phyloP scores from a whole-genome alignment of 495 filamentous ascomycete species.

The Aspergillus heteromorphus region DNA sequence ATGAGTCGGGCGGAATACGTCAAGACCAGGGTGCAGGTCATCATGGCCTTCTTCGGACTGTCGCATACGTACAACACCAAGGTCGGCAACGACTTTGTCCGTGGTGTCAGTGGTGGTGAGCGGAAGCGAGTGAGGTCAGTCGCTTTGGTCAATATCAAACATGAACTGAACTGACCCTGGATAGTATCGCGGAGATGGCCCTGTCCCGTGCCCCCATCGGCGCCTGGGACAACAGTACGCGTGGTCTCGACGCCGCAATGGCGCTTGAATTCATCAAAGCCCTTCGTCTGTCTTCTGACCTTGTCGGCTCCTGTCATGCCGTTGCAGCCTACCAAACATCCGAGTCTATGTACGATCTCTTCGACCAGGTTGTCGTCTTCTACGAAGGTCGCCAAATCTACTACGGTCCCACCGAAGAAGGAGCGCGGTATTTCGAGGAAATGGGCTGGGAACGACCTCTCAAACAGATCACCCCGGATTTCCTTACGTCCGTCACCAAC shows the following conservation, averaged over 20 bases:
- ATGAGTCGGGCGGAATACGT: constrained; percentile 61
- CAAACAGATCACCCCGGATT: not conserved
- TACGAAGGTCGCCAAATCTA: constrained; percentile 6
- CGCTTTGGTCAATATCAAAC: not conserved
- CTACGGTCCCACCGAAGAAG: not conserved
- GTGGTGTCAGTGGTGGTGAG: constrained; percentile 83
- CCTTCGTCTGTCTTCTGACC: constrained; percentile 69
- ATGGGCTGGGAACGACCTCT: not conserved
- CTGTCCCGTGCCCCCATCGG: constrained; percentile 65
- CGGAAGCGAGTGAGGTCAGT: constrained; percentile 51
- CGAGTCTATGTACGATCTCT: constrained; percentile 1
- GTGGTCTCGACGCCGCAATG: constrained; percentile 78
- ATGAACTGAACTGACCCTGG: not conserved
- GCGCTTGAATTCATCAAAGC: constrained; percentile 70
- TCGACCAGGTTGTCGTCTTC: constrained; percentile 5
- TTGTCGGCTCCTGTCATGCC: constrained; percentile 19
- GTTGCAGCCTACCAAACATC: constrained; percentile 3
- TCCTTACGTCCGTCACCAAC: constrained; percentile 3
- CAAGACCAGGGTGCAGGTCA: constrained; percentile 65
- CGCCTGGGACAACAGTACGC: constrained; percentile 81
- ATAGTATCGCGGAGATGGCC: constrained; percentile 50
- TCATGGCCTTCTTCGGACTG: constrained; percentile 73
- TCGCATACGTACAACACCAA: constrained; percentile 76
- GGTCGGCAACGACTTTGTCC: constrained; percentile 74
- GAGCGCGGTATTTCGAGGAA: not conserved